These are phyloP conservation scores for Colletotrichum orbiculare DNA, from an alignment of 2,329 filamentous ascomycete genomes.

Conservation along the genomic window DNA sequence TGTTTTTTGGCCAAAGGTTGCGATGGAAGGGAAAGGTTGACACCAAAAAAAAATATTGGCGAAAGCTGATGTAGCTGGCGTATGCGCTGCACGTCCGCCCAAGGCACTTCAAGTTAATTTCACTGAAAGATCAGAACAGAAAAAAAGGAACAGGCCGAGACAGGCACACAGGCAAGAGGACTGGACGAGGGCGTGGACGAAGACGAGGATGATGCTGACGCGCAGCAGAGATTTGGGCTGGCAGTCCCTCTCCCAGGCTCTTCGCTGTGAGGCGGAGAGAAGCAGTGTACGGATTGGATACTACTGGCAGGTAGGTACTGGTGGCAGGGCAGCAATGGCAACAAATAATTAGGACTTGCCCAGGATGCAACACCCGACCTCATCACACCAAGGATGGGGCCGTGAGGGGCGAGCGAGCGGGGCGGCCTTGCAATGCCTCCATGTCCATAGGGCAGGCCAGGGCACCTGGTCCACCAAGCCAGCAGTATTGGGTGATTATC, in stretches of 20 bases:
- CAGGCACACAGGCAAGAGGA: not conserved
- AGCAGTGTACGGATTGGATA: not conserved
- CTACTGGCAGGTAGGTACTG: too few relatives aligned
- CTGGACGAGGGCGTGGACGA: not conserved
- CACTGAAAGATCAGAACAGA: not conserved
- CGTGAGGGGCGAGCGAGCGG: not conserved
- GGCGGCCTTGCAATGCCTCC: not conserved
- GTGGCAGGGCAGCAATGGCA: slow-evolving; percentile 1
- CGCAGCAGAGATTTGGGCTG: slow-evolving; percentile 10
- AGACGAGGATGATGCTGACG: slow-evolving; percentile 1
- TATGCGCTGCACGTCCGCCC: too few relatives aligned
- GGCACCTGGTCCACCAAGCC: not conserved
- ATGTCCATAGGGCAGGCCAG: too few relatives aligned
- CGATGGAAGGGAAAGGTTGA: not conserved
- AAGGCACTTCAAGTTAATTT: too few relatives aligned
- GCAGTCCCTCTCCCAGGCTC: slow-evolving; percentile 11
- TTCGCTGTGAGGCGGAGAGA: slow-evolving; percentile 20
- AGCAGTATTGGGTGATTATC: too few relatives aligned
- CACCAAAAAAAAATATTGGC: not conserved
- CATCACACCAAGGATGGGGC: too few relatives aligned
- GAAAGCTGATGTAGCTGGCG: not conserved
- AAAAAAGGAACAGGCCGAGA: slow-evolving; percentile 4
- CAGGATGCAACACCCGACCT: too few relatives aligned
- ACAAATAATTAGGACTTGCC: not conserved
- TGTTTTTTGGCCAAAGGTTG: not conserved